Percentiles rank a stretch among this genome's conserved stretches.
These are phyloP conservation scores for Kuraishia capsulata DNA, from an alignment of 805 yeast genomes.

Conservation along the genomic window DNA sequence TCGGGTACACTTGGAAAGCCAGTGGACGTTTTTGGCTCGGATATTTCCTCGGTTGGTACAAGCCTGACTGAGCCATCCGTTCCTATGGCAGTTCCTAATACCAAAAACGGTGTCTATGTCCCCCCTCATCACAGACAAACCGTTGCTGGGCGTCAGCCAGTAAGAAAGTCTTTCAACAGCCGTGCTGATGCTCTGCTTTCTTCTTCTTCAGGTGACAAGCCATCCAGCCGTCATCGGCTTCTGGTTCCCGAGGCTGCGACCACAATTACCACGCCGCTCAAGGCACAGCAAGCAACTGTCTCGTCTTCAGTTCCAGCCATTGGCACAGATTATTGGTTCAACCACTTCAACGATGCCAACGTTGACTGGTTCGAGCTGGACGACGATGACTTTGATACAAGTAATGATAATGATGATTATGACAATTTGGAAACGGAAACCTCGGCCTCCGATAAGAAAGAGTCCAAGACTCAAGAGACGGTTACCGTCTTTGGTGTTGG, in stretches of 20 bases:
- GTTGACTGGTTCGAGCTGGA: conserved; percentile 1
- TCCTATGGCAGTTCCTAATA: background rate
- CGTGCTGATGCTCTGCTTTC: background rate
- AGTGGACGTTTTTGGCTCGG: background rate
- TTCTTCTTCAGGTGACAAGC: background rate
- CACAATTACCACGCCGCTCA: conserved; percentile 3
- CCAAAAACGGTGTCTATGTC: conserved; percentile 21
- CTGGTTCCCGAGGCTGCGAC: background rate
- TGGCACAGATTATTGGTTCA: background rate
- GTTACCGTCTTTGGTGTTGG: background rate
- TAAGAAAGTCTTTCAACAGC: background rate
- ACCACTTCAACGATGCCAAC: background rate
- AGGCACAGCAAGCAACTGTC: conserved; percentile 2
- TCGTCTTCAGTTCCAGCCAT: conserved; percentile 5
- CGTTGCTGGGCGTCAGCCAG: conserved; percentile 7
- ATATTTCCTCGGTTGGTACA: background rate
- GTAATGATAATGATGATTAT: background rate
- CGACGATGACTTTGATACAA: conserved; percentile 1
- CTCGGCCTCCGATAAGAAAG: background rate
- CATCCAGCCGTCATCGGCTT: background rate
- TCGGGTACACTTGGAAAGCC: background rate
- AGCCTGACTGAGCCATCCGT: background rate
- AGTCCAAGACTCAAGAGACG: background rate
- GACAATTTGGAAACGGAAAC: background rate
- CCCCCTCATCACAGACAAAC: conserved; percentile 48